phyloP scores from a whole-genome alignment of 176 grass and related monocot species.

The Pontederia paniculata region DNA sequence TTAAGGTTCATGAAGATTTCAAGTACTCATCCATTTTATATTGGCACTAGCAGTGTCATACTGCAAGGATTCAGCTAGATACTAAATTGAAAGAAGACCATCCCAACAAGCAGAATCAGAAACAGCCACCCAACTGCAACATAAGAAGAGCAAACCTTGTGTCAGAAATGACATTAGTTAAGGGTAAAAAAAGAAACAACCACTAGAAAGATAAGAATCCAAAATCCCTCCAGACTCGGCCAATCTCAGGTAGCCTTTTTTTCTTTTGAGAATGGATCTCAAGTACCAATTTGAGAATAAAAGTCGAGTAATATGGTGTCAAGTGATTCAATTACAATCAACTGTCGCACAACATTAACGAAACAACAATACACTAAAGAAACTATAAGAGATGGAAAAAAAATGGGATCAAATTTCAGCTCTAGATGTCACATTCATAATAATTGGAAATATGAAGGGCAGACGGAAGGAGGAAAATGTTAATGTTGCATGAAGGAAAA shows the following conservation, averaged over 20 bases:
- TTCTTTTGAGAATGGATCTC: no score
- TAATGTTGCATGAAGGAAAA: neutral
- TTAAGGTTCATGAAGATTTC: no score
- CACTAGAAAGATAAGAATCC: neutral
- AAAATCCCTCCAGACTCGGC: neutral
- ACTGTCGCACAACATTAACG: no score
- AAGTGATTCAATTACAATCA: neutral
- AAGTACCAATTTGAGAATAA: neutral
- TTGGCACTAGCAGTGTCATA: no score
- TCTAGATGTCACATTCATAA: no score
- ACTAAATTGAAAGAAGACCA: neutral
- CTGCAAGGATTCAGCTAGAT: no score
- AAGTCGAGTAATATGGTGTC: neutral
- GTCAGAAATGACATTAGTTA: neutral
- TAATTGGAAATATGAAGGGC: no score
- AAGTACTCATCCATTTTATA: no score
- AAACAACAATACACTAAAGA: neutral
- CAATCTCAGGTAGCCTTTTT: no score
- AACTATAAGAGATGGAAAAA: neutral
- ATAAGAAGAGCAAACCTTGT: neutral
- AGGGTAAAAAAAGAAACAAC: neutral
- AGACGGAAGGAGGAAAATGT: no score
- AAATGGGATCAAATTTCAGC: neutral
- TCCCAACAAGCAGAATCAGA: constrained; percentile 22
- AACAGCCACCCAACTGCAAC: constrained; percentile 36